Evolutionary conservation across 2,329 filamentous ascomycete species (phyloP).

Genomic region (Sphaerulina musiva): DNA sequence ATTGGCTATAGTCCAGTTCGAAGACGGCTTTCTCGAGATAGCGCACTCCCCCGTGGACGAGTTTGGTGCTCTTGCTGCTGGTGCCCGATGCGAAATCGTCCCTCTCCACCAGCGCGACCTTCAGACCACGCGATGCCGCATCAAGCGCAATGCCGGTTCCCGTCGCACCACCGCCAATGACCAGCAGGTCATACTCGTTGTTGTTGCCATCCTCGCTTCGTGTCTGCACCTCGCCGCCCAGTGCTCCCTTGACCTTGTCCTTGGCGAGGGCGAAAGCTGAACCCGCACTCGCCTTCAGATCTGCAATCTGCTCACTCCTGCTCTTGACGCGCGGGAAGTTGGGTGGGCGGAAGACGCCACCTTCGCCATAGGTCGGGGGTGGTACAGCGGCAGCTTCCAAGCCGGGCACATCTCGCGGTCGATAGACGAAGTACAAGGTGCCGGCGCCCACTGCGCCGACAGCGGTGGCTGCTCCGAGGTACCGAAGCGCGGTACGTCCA

Average conservation of each 20-base stretch:
- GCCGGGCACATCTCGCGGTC: constrained; percentile 66
- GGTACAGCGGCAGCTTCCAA: constrained; percentile 62
- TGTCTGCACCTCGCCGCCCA: constrained; percentile 27
- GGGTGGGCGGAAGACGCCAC: constrained; percentile 61
- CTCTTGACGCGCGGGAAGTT: constrained; percentile 58
- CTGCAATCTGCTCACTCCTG: constrained; percentile 58
- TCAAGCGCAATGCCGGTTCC: constrained; percentile 76
- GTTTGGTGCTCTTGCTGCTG: constrained; percentile 80
- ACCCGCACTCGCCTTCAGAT: constrained; percentile 50
- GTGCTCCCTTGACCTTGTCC: constrained; percentile 37
- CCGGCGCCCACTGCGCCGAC: constrained; percentile 50
- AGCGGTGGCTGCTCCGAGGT: constrained; percentile 53
- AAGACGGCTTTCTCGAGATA: constrained; percentile 82
- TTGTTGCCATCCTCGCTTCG: constrained; percentile 36
- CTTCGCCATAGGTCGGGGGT: constrained; percentile 62
- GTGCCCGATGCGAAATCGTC: constrained; percentile 79
- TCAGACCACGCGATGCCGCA: constrained; percentile 69
- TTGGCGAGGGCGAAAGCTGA: constrained; percentile 41
- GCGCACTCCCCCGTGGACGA: constrained; percentile 77
- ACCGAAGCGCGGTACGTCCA: constrained; percentile 42
- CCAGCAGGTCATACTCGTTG: constrained; percentile 64
- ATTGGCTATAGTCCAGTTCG: constrained; percentile 76
- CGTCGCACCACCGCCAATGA: constrained; percentile 75
- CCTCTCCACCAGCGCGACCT: constrained; percentile 72
- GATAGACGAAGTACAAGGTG: constrained; percentile 57